These are phyloP conservation scores for Elongisporangium senticosum DNA, from an alignment of 352 stramenopile species.

Conservation along the genomic window DNA sequence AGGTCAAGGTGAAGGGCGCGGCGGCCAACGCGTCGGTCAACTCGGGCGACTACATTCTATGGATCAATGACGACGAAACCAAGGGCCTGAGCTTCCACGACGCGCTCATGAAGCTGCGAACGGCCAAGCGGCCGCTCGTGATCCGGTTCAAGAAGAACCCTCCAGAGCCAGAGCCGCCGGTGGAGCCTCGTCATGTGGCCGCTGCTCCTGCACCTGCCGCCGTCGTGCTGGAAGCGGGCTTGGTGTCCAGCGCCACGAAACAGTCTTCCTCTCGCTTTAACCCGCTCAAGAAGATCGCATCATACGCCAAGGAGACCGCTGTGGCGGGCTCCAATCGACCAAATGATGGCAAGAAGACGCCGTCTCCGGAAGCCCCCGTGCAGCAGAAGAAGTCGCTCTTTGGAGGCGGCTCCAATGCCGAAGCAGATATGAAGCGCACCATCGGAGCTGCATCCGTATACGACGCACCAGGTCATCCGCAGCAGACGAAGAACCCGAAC, in stretches of 20 bases:
- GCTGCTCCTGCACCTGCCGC: slow-evolving; percentile 2
- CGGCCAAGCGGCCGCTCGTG: slow-evolving; percentile 72
- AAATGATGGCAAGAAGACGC: slow-evolving; percentile 6
- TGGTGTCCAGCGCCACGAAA: slow-evolving; percentile 26
- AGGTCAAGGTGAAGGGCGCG: slow-evolving; percentile 68
- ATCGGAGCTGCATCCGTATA: not conserved
- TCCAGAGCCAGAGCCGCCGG: slow-evolving; percentile 23
- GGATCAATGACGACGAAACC: slow-evolving; percentile 82
- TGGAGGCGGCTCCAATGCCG: not conserved
- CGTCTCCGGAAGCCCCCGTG: not conserved
- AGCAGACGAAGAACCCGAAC: not conserved
- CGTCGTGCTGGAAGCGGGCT: slow-evolving; percentile 7
- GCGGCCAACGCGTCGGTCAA: slow-evolving; percentile 49
- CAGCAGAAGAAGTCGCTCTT: slow-evolving; percentile 11
- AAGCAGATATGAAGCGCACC: not conserved
- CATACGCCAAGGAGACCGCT: slow-evolving; percentile 40
- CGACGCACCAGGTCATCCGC: not conserved
- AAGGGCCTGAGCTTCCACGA: slow-evolving; percentile 77
- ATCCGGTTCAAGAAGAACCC: slow-evolving; percentile 80
- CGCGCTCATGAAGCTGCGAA: slow-evolving; percentile 76
- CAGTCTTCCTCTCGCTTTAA: slow-evolving; percentile 22
- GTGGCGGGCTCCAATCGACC: not conserved
- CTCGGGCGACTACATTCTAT: slow-evolving; percentile 62
- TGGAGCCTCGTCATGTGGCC: slow-evolving; percentile 4
- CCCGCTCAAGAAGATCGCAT: slow-evolving; percentile 58